Percentiles rank a stretch among this genome's conserved stretches.
Evolutionary conservation across 495 filamentous ascomycete genomes (phyloP).

Genomic region (Podospora pseudopauciseta): DNA sequence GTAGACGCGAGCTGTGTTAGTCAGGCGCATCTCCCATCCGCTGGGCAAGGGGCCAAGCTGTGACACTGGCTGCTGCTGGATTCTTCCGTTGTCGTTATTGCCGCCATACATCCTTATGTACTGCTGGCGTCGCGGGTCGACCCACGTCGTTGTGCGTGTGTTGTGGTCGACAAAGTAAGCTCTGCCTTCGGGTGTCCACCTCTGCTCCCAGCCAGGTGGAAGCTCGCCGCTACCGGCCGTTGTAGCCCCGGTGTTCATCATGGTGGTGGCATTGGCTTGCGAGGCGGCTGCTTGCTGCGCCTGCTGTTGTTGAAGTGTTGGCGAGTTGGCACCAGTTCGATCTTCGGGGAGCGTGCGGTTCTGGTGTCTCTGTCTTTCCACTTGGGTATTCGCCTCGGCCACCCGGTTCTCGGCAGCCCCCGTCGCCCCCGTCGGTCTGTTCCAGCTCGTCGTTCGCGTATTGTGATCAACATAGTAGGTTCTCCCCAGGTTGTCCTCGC

Average conservation of each 20-base stretch:
- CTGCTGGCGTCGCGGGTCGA: slow-evolving; percentile 96
- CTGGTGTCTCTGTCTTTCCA: slow-evolving; percentile 88
- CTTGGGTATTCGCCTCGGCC: slow-evolving; percentile 78
- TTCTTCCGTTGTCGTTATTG: slow-evolving; percentile 72
- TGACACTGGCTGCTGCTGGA: slow-evolving; percentile 96
- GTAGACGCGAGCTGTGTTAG: slow-evolving; percentile 95
- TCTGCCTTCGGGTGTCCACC: slow-evolving; percentile 89
- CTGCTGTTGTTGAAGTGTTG: slow-evolving; percentile 66
- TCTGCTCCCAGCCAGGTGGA: slow-evolving; percentile 92
- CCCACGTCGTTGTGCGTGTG: slow-evolving; percentile 97
- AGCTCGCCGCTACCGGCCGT: slow-evolving; percentile 93
- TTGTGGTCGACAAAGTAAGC: slow-evolving; percentile 99
- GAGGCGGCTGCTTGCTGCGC: slow-evolving; percentile 40
- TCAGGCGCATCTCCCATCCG: slow-evolving; percentile 99
- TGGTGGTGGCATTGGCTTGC: slow-evolving; percentile 61
- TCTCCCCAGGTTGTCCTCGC: slow-evolving; percentile 91
- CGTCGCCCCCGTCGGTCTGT: slow-evolving; percentile 67
- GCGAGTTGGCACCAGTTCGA: slow-evolving; percentile 89
- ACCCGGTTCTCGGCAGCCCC: slow-evolving; percentile 77
- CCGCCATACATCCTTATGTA: slow-evolving; percentile 97
- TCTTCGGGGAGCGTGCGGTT: slow-evolving; percentile 95
- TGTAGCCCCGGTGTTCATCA: slow-evolving; percentile 93
- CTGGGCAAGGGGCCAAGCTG: slow-evolving; percentile 95
- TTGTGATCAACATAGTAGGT: slow-evolving; percentile 99
- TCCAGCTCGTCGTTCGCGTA: slow-evolving; percentile 94